Base-by-base conservation (phyloP, 768 basidiomycete species). In the Lactarius vividus region DNA sequence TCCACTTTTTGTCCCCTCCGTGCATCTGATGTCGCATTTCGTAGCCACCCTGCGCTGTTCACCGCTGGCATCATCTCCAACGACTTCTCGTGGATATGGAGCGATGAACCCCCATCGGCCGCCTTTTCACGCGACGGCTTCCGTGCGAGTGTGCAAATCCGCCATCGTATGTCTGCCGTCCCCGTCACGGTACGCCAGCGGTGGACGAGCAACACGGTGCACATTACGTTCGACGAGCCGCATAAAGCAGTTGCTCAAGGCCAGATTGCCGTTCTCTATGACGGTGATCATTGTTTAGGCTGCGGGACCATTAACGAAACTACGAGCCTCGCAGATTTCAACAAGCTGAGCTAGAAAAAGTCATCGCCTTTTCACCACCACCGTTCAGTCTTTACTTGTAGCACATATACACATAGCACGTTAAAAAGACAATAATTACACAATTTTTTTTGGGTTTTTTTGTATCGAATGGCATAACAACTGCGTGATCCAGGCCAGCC, bases 71-170 rank as follows among this genome's bases (percentile, higher is more conserved):
- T 83, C 10, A 39, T 54, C 1, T 79, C 86, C 3, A 67, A 74
- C 0, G 75, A 84, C 31, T 94, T 91, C 75, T 69, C 77, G 2
- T 97, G 94, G 93, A 91, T 95, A 73, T 92, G 88, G 88, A 76
- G 77, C 3, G 83, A 88, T 66, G 70, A 76, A 0, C 82, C 84
- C 1, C 90, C 91, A 0, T 39, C 71, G 7, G 78, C 71, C 4
- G 65, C 89, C 20, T 75, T 79, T 53, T 67, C 73, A 0, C 70
- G 76, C 0, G 69, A 73, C 15, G 88, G 90, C 13, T 77, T 85
- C 61, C 77, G 74, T 15, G 81, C 83, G 2, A 75, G 74, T 3
- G 78, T 87, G 20, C 87, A 89, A 74, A 82, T 89, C 68, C 83
- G 92, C n/a, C 87, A 95, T 73, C 80, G 87, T 16, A 89, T 89